Base-by-base conservation (phyloP, 139 green algal genomes). In the Chlamydomonas sp. region DNA sequence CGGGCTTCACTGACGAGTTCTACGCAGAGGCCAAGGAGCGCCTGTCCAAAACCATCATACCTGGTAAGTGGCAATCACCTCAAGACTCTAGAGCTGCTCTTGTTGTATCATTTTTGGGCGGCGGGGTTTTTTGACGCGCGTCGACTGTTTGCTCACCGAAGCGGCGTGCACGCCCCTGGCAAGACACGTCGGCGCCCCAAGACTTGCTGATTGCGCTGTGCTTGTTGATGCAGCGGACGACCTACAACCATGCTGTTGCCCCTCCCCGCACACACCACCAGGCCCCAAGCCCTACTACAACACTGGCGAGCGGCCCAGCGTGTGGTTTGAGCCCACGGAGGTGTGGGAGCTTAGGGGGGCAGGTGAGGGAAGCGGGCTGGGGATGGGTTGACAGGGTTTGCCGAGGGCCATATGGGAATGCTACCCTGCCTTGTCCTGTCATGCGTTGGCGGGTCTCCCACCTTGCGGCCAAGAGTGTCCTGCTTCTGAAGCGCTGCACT, bases 1-100 rank as follows among this genome's bases (percentile, higher is more conserved):
- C 87, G 17, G 97, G 97, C 60, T 99, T 99, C 92, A 93, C 87
- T 3, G 97, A 99, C 82, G 92, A 88, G 31, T 98, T 98, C 92
- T 98, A 98, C 83, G 71, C n/a, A 2, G 92, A 91, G 10, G 92
- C 93, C 0, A 96, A 88, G 59, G 88, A 88, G 83, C 92, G 96
- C 81, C 91, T 95, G 57, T 57, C 16, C 4, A 88, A 84, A 10
- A 89, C 63, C 1, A 76, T 58, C 67, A 88, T 92, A 69, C 71
- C 87, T 0, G 77, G 85, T 89, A n/a, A 8, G 77, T 5, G 16
- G 4, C 31, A 63, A n/a, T 83, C 4, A 75, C 12, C 16, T 49
- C 31, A 49, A 49, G 31, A 49, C 31, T 49, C 31, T 49, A 49
- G 31, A 49, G 31, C 31, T 49, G 31, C 0, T 49, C 31, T 49